Percentiles rank a stretch among this genome's conserved stretches.
Conservation (phyloP, 108 stramenopile genomes). For the Skeletonema potamos region DNA sequence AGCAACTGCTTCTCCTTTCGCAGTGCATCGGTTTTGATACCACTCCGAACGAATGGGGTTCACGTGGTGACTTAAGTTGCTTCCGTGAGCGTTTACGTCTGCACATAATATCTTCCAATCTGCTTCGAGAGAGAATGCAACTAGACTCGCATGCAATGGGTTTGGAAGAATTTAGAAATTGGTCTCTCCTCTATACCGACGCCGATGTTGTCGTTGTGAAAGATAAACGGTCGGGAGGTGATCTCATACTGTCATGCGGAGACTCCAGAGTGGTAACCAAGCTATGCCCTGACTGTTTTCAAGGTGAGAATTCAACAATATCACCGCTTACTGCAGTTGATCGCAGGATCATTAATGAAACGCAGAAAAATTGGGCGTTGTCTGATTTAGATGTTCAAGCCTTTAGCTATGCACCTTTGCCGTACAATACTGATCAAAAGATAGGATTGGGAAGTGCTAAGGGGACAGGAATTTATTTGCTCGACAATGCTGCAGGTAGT, state of each 20-base stretch:
- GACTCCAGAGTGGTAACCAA: constrained; percentile 80
- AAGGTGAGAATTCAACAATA: constrained; percentile 83
- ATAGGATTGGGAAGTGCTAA: constrained; percentile 22
- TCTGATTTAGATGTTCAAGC: constrained; percentile 90
- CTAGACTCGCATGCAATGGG: constrained; percentile 79
- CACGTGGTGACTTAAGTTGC: constrained; percentile 57
- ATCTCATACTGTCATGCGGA: constrained; percentile 79
- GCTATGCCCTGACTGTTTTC: constrained; percentile 74
- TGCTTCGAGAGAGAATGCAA: constrained; percentile 60
- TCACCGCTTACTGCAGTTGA: constrained; percentile 72
- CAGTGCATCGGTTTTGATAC: constrained; percentile 80
- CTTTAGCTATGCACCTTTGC: constrained; percentile 93
- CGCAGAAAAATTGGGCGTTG: constrained; percentile 82
- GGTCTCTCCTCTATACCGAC: constrained; percentile 76
- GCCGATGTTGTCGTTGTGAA: constrained; percentile 74
- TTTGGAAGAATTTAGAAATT: constrained; percentile 69
- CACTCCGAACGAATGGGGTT: constrained; percentile 43
- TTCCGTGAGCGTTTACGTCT: constrained; percentile 61
- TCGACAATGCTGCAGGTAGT: constrained; percentile 49
- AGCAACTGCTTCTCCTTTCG: constrained; percentile 61
- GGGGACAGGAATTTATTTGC: constrained; percentile 52
- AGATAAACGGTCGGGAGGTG: constrained; percentile 72
- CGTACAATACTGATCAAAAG: constrained; percentile 74
- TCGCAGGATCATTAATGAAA: constrained; percentile 72
- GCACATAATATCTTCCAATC: constrained; percentile 55